Conservation (phyloP, 352 stramenopile genomes). For the Pythium phragmiticola region DNA sequence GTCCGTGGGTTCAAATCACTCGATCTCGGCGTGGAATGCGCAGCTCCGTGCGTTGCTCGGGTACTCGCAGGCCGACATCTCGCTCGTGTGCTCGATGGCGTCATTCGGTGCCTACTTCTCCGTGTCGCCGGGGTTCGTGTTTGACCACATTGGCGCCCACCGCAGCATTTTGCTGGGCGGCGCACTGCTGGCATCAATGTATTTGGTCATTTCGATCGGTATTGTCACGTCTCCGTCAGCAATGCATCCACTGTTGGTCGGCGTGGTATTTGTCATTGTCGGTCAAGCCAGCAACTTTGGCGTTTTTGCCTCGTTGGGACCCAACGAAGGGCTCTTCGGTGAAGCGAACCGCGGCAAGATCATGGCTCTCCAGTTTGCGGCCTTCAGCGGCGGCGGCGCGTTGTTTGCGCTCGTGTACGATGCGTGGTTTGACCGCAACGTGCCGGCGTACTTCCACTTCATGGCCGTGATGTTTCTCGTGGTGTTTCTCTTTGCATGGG, state of each 20-base stretch:
- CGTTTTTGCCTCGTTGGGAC: slow-evolving; percentile 65
- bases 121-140: slow-evolving; percentile 61
- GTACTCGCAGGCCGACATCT: slow-evolving; percentile 75
- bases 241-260: slow-evolving; percentile 54
- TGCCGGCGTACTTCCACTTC: slow-evolving; percentile 64
- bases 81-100: slow-evolving; percentile 73
- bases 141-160: slow-evolving; percentile 65
- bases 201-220: slow-evolving; percentile 39
- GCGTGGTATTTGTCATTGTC: slow-evolving; percentile 52
- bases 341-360: slow-evolving; percentile 64
- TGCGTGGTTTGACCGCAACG: slow-evolving; percentile 48
- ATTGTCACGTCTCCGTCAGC: slow-evolving; percentile 29
- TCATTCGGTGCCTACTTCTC: slow-evolving; percentile 82
- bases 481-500: slow-evolving; percentile 55
- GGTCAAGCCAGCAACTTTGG: slow-evolving; percentile 69
- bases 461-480: slow-evolving; percentile 53
- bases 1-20: slow-evolving; percentile 67
- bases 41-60: slow-evolving; percentile 53
- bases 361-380: slow-evolving; percentile 62
- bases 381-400: slow-evolving; percentile 67
- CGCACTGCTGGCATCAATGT: slow-evolving; percentile 38
- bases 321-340: slow-evolving; percentile 75
- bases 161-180: slow-evolving; percentile 51
- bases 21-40: slow-evolving; percentile 77
- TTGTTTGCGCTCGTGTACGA: slow-evolving; percentile 73